Base-by-base conservation (phyloP, 108 stramenopile genomes). In the Nannochloropsis salina region DNA sequence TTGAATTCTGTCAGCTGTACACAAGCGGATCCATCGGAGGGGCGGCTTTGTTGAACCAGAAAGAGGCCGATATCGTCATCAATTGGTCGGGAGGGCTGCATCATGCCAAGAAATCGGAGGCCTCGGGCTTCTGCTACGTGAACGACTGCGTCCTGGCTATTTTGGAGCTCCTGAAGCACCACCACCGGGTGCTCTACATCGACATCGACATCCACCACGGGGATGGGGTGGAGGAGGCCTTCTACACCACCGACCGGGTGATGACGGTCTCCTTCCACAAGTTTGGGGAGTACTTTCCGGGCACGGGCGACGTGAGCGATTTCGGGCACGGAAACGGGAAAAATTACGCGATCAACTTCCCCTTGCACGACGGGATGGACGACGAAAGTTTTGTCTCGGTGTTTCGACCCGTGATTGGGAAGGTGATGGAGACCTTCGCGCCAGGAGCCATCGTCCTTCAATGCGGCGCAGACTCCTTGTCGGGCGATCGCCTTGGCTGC, bases 201-300 rank as follows among this genome's bases (percentile, higher is more conserved):
- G 99, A 99, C 91, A 99, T 99, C 91, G 99, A 99, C 90, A 97
- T 99, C 81, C 99, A 99, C 92, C 99, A 99, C 86, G 97, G 95
- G 15, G 97, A 99, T 88, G 98, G 99, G 31, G 97, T 98, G 31
- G 97, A 89, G 88, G 89, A 92, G 84, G 98, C 98, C 42, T 98
- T 97, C 90, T 99, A 99, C 91, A 89, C 96, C 12, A 99, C 98
- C 83, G 96, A 98, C 91, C 94, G 99, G 20, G 99, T 99, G 85
- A 99, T 99, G 99, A 98, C 98, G 2, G 92, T 91, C 43, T 94
- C 94, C 18, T 98, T 99, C 89, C 99, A 99, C 93, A 98, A 98
- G 91, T 99, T 96, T 92, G 98, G 98, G 15, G 98, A 97, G 84
- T 98, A 97, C 90, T 97, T 98, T 44, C 91, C 91, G 20, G 91